A percentile compares a stretch with the other conserved stretches of the same genome.
These are phyloP conservation scores for Aspergillus jensenii DNA, from an alignment of 2,329 filamentous ascomycete genomes.

Conservation along the genomic window DNA sequence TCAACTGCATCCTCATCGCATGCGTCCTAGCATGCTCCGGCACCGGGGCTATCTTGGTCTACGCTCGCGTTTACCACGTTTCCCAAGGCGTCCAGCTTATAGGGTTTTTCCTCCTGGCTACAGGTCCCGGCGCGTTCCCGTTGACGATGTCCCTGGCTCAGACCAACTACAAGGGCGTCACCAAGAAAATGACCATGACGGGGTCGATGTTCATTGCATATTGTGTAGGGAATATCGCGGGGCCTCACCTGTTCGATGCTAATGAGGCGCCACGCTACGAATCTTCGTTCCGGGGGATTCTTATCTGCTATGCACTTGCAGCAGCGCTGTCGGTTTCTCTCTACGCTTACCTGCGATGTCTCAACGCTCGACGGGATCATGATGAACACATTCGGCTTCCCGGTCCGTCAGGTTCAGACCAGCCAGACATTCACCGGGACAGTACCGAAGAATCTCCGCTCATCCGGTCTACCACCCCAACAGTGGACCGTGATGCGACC, in stretches of 20 bases:
- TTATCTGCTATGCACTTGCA: constrained; percentile 57
- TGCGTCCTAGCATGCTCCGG: constrained; percentile 53
- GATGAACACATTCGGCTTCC: constrained; percentile 35
- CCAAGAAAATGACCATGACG: constrained; percentile 62
- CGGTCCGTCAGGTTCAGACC: constrained; percentile 34
- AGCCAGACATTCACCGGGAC: constrained; percentile 31
- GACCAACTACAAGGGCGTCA: constrained; percentile 57
- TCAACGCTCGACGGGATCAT: constrained; percentile 46
- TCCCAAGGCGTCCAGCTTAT: constrained; percentile 49
- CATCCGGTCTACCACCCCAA: constrained; percentile 34
- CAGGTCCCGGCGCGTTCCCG: constrained; percentile 56
- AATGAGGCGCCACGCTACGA: constrained; percentile 53
- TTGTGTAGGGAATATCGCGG: constrained; percentile 57
- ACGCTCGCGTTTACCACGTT: constrained; percentile 42
- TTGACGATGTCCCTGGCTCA: constrained; percentile 57
- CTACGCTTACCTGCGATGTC: constrained; percentile 49
- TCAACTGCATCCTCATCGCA: constrained; percentile 42
- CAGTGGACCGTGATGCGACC: constrained; percentile 54
- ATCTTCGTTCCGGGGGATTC: constrained; percentile 57
- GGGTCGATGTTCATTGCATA: constrained; percentile 57
- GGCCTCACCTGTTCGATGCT: constrained; percentile 56
- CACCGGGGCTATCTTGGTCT: constrained; percentile 55
- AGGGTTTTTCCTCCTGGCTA: constrained; percentile 58
- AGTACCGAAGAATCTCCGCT: constrained; percentile 27
- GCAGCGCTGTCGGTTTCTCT: constrained; percentile 47